These are phyloP conservation scores for Aphanomyces invadans DNA, from an alignment of 352 stramenopile genomes.

Conservation along the genomic window DNA sequence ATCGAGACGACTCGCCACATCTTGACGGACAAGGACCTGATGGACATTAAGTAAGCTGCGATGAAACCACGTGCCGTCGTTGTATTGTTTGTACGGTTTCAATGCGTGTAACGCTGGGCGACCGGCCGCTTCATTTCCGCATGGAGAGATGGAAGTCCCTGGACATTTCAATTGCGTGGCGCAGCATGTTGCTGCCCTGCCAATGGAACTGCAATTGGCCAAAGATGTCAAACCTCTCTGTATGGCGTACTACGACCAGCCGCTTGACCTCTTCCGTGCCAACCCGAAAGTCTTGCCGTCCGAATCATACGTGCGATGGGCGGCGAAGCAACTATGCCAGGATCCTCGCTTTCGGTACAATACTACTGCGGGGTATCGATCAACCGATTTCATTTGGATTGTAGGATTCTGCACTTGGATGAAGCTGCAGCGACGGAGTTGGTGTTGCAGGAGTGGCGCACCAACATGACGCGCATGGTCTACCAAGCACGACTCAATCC, in stretches of 20 bases:
- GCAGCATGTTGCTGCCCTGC: background rate
- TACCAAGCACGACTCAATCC: constrained; percentile 52
- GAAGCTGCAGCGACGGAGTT: constrained; percentile 43
- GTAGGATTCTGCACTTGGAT: constrained; percentile 27
- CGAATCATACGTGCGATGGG: constrained; percentile 40
- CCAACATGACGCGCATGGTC: constrained; percentile 43
- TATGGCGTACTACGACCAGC: constrained; percentile 51
- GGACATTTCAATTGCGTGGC: background rate
- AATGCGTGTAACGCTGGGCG: too few relatives aligned
- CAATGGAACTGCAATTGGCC: background rate
- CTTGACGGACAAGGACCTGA: constrained; percentile 55
- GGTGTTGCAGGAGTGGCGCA: constrained; percentile 55
- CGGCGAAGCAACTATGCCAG: constrained; percentile 33
- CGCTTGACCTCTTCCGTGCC: constrained; percentile 55
- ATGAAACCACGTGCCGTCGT: background rate
- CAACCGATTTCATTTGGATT: background rate
- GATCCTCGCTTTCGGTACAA: constrained; percentile 27
- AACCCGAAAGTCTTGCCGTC: constrained; percentile 43
- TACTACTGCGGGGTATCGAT: background rate
- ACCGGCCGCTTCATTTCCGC: too few relatives aligned
- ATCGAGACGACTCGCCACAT: constrained; percentile 43
- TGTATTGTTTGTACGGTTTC: background rate
- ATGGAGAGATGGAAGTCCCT: background rate
- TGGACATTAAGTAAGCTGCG: constrained; percentile 71
- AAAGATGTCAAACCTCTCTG: constrained; percentile 37